Conservation (phyloP, 768 basidiomycete species). For the Tulasnella sp. region DNA sequence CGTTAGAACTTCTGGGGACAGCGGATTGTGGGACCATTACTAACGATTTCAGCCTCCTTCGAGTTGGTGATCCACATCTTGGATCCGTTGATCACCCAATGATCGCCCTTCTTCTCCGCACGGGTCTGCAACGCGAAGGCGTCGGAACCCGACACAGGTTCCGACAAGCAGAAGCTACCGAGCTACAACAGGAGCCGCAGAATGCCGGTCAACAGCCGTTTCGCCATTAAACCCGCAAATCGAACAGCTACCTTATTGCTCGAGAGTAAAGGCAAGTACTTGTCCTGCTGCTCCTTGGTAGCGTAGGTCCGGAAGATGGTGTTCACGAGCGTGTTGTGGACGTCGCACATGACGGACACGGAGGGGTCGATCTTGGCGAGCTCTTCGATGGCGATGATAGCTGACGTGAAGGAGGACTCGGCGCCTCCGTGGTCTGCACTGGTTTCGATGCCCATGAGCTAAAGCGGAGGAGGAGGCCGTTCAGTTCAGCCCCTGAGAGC, state of each 20-base stretch:
- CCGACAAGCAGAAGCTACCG: constrained; percentile 91
- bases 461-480: constrained; percentile 5
- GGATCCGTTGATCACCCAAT: constrained; percentile 87
- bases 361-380: constrained; percentile 93
- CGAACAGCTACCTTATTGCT: constrained; percentile 49
- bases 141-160: constrained; percentile 87
- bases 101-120: constrained; percentile 73
- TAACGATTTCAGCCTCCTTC: constrained; percentile 63
- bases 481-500: neutral
- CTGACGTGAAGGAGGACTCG: constrained; percentile 84
- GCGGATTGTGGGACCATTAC: constrained; percentile 14
- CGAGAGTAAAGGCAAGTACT: constrained; percentile 77
- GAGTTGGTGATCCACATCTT: constrained; percentile 99
- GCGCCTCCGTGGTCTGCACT: constrained; percentile 71
- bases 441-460: constrained; percentile 99
- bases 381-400: constrained; percentile 95
- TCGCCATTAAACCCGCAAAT: neutral
- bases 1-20: neutral
- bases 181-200: constrained; percentile 39
- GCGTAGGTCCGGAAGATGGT: constrained; percentile 85
- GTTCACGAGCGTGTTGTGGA: constrained; percentile 97
- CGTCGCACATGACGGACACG: constrained; percentile 93
- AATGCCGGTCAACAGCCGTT: neutral
- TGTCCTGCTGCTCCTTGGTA: constrained; percentile 70
- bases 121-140: constrained; percentile 94